phyloP scores from a whole-genome alignment of 257 asterid genomes.

The Solanum arcanum region DNA sequence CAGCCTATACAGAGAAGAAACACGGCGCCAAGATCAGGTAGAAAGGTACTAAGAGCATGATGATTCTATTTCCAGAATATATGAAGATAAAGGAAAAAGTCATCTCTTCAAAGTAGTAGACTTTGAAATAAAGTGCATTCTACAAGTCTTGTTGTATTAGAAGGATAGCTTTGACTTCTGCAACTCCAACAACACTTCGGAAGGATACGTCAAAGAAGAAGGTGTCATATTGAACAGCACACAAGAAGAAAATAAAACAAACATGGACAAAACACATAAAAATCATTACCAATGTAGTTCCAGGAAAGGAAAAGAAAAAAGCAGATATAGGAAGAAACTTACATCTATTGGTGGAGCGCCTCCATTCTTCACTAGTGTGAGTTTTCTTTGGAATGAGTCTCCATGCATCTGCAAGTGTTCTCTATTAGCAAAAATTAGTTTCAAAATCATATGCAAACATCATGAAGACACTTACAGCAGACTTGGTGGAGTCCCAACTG shows the following conservation, averaged over 20 bases:
- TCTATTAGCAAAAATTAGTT: constrained; percentile 4
- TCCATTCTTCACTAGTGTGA: constrained; percentile 62
- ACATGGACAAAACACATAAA: not conserved
- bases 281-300: not conserved
- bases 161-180: not conserved
- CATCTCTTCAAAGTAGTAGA: not conserved
- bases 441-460: not conserved
- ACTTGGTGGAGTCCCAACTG: constrained; percentile 80
- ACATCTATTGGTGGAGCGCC: constrained; percentile 52
- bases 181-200: not conserved
- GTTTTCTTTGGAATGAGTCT: constrained; percentile 88
- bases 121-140: not conserved
- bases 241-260: not conserved
- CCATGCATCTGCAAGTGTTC: constrained; percentile 62
- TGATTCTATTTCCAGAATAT: not conserved
- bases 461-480: constrained; percentile 50
- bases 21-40: not conserved
- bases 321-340: constrained; percentile 19
- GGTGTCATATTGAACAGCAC: not conserved
- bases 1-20: not conserved
- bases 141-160: not conserved
- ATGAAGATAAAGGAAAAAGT: not conserved
- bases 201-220: not conserved
- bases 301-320: not conserved
- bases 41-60: not conserved